A percentile compares a stretch with the other conserved stretches of the same genome.
phyloP scores from a whole-genome alignment of 805 yeast genomes.

The Candida dajiaensis region DNA sequence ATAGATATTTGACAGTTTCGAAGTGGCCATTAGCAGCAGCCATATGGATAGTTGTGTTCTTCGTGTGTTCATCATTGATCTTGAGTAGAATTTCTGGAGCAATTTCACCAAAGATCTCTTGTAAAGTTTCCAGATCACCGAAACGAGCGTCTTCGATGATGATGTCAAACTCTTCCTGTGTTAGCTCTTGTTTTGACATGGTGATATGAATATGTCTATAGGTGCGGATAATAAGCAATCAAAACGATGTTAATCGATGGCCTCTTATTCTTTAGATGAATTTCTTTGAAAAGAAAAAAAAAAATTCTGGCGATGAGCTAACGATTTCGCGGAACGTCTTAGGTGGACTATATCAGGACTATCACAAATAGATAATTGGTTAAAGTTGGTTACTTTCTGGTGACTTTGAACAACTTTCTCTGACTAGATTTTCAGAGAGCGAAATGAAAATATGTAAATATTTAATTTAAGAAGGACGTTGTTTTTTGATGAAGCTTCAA shows the following conservation, averaged over 20 bases:
- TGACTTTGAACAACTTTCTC: no score
- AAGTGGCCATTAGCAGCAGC: slow-evolving; percentile 93
- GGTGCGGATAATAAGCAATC: no score
- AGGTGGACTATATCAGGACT: no score
- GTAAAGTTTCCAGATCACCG: slow-evolving; percentile 77
- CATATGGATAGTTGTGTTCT: slow-evolving; percentile 83
- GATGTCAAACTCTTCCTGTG: slow-evolving; percentile 77
- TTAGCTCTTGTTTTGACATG: slow-evolving; percentile 25
- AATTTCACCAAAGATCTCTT: slow-evolving; percentile 56
- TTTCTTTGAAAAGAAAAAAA: no score
- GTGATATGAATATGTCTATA: not conserved
- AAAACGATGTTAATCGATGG: no score
- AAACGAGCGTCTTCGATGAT: slow-evolving; percentile 79
- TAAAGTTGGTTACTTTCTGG: no score
- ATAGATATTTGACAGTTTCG: slow-evolving; percentile 56
- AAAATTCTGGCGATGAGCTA: not conserved
- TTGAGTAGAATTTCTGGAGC: slow-evolving; percentile 36
- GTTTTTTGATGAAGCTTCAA: no score
- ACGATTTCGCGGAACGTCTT: not conserved
- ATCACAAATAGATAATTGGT: no score
- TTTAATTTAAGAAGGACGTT: no score
- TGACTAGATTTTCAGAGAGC: no score
- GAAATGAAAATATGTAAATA: no score
- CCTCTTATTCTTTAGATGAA: no score
- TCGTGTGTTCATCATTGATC: slow-evolving; percentile 58